A percentile compares a stretch with the other conserved stretches of the same genome.
phyloP scores from a whole-genome alignment of 73 alveolate species.

The Breviolum minutum region DNA sequence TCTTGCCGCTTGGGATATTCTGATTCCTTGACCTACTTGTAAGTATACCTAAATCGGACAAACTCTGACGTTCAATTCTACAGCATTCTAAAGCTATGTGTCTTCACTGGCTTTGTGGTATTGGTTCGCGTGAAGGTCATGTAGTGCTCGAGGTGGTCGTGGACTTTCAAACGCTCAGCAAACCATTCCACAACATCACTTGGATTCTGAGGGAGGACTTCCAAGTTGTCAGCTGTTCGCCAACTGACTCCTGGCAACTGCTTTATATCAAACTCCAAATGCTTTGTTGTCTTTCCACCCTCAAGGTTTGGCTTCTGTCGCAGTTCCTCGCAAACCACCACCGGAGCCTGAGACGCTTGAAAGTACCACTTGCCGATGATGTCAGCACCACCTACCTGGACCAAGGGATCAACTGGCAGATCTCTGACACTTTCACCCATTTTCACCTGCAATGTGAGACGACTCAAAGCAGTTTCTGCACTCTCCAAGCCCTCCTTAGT shows the following conservation, averaged over 20 bases:
- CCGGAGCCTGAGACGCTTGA: constrained; percentile 68
- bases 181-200: constrained; percentile 78
- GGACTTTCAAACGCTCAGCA: constrained; percentile 58
- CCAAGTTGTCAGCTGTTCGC: constrained; percentile 73
- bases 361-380: constrained; percentile 90
- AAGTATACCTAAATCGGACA: not conserved
- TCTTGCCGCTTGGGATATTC: not conserved
- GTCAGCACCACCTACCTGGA: constrained; percentile 93
- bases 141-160: constrained; percentile 44
- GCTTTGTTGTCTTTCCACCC: constrained; percentile 88
- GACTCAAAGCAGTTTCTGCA: constrained; percentile 41
- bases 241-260: constrained; percentile 75
- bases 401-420: constrained; percentile 92
- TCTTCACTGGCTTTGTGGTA: constrained; percentile 43
- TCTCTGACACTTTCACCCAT: not conserved
- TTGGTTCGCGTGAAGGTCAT: constrained; percentile 23
- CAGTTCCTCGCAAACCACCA: constrained; percentile 68
- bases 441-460: constrained; percentile 52
- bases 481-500: constrained; percentile 58
- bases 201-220: constrained; percentile 84
- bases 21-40: not conserved
- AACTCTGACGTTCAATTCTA: too few relatives aligned
- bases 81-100: not conserved
- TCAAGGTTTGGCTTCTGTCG: constrained; percentile 70
- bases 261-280: constrained; percentile 55